Evolutionary conservation across 441 rosid species (phyloP).

Genomic region (Eutrema salsugineum): DNA sequence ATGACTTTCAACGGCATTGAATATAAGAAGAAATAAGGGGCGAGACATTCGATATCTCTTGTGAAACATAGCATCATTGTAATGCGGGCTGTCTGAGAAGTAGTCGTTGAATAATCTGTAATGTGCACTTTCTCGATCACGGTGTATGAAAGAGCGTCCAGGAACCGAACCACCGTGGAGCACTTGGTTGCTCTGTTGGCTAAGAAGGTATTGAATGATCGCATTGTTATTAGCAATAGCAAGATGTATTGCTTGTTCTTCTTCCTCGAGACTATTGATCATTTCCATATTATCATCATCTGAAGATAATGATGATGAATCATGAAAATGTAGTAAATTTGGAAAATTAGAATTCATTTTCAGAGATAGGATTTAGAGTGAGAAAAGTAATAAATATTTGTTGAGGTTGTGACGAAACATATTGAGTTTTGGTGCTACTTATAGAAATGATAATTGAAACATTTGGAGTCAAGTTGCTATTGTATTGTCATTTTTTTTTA

Average conservation of each 20-base stretch:
- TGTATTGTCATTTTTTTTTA: too few relatives aligned
- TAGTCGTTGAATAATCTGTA: neutral
- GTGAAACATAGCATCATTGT: neutral
- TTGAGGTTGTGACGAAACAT: neutral
- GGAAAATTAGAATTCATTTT: neutral
- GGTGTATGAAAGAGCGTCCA: neutral
- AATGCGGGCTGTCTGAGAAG: neutral
- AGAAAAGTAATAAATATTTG: neutral
- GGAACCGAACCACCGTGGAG: neutral
- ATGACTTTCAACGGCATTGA: neutral
- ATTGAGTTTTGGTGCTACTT: neutral
- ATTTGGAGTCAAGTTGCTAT: too few relatives aligned
- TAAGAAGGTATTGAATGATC: neutral
- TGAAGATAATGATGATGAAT: neutral
- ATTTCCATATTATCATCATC: neutral
- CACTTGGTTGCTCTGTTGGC: neutral
- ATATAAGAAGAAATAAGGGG: neutral
- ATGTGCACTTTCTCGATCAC: neutral
- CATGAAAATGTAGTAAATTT: neutral
- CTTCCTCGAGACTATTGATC: neutral
- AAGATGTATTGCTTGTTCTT: neutral
- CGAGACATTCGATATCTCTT: neutral
- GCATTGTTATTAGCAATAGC: neutral
- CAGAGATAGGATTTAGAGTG: neutral
- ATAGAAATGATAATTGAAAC: too few relatives aligned